A percentile compares a stretch with the other conserved stretches of the same genome.
Evolutionary conservation across 106 monocot species (phyloP).

Genomic region (Allium fistulosum): DNA sequence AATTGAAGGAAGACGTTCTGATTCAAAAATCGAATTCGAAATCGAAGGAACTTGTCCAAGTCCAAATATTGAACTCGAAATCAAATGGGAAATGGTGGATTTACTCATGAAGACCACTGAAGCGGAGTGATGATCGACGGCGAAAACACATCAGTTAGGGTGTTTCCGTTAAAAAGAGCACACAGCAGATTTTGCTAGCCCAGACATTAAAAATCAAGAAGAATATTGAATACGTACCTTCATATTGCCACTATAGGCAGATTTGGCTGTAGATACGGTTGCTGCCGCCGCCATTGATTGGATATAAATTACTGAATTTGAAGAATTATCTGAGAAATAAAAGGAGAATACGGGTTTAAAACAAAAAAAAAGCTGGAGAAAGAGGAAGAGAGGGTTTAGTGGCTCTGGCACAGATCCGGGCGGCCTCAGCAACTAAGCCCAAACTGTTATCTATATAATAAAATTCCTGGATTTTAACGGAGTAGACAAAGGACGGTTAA

Average conservation of each 20-base stretch:
- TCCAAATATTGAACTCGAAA: too few relatives aligned
- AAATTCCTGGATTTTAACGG: too few relatives aligned
- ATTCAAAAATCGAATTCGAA: too few relatives aligned
- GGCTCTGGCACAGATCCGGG: too few relatives aligned
- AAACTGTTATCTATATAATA: too few relatives aligned
- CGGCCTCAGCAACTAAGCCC: too few relatives aligned
- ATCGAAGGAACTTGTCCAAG: too few relatives aligned
- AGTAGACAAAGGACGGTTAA: too few relatives aligned
- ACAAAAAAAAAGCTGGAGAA: not conserved
- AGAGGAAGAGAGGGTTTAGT: not conserved
- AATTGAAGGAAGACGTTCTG: too few relatives aligned
- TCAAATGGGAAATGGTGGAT: too few relatives aligned
- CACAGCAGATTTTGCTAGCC: not conserved
- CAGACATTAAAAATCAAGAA: not conserved
- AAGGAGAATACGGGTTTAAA: not conserved
- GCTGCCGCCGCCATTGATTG: not conserved
- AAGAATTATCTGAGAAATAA: not conserved
- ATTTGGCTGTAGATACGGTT: not conserved
- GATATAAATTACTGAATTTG: not conserved
- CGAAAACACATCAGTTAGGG: not conserved
- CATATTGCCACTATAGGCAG: slow-evolving; percentile 4
- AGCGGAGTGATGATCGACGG: not conserved
- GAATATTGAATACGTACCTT: not conserved
- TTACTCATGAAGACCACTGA: too few relatives aligned
- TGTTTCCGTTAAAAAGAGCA: too few relatives aligned